Conservation (phyloP, 257 asterid species). For the Solanum habrochaites region DNA sequence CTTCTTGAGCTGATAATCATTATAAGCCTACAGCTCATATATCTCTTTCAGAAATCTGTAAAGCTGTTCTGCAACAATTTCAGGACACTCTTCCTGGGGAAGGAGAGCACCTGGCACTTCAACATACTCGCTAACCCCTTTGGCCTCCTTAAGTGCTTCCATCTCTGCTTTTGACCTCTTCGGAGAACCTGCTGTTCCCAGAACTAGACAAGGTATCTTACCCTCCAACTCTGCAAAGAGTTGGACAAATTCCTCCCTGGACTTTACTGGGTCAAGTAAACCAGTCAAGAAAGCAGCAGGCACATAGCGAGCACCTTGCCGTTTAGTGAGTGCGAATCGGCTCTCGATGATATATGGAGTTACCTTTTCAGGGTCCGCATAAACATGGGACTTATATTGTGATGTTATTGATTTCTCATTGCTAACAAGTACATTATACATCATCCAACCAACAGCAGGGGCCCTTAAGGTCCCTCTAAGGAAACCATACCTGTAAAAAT, state of each 20-base stretch:
- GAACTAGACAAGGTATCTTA: constrained; percentile 48
- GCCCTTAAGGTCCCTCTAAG: constrained; percentile 87
- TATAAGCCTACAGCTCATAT: constrained; percentile 18
- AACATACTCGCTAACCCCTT: constrained; percentile 63
- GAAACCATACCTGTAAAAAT: constrained; percentile 54
- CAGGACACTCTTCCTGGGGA: constrained; percentile 93
- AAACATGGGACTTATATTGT: constrained; percentile 93
- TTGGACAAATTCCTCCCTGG: constrained; percentile 69
- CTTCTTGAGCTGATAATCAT: not conserved
- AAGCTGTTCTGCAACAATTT: constrained; percentile 64
- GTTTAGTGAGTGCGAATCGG: constrained; percentile 74
- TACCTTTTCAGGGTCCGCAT: constrained; percentile 81
- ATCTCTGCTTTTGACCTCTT: constrained; percentile 96
- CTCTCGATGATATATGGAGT: constrained; percentile 58
- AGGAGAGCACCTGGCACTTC: constrained; percentile 84
- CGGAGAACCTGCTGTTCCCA: constrained; percentile 55
- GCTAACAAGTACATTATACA: constrained; percentile 94
- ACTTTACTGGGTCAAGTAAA: constrained; percentile 72
- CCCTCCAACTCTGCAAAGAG: constrained; percentile 63
- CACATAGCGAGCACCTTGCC: constrained; percentile 78
- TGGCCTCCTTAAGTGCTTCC: constrained; percentile 79
- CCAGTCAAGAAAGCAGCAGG: constrained; percentile 98
- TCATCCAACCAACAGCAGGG: constrained; percentile 98
- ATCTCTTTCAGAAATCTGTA: constrained; percentile 50
- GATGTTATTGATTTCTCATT: constrained; percentile 84